Evolutionary conservation across 208 protist genomes (phyloP).

Genomic region (Acanthamoeba culbertsoni): DNA sequence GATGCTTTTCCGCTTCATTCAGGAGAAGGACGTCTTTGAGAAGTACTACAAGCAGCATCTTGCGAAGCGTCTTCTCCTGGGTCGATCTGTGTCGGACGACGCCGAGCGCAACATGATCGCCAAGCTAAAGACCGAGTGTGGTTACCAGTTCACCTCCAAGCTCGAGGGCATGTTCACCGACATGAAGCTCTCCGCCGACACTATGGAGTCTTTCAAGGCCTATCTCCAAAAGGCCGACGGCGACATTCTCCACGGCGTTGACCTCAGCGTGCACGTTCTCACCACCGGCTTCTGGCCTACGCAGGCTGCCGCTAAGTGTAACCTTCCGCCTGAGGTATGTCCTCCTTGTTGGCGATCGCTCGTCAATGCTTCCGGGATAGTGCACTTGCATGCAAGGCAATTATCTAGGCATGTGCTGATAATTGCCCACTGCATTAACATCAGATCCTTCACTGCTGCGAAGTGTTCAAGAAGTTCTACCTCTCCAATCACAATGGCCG

Average conservation of each 20-base stretch:
- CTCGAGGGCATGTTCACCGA: constrained; percentile 88
- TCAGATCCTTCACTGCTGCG: too few species aligned
- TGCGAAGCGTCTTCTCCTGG: constrained; percentile 82
- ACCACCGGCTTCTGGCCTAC: constrained; percentile 79
- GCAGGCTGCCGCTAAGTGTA: constrained; percentile 75
- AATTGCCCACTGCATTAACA: not conserved
- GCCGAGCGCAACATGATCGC: constrained; percentile 83
- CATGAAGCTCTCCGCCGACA: constrained; percentile 76
- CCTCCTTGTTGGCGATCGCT: too few species aligned
- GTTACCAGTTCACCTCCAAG: constrained; percentile 85
- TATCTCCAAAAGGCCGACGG: constrained; percentile 61
- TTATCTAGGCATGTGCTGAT: not conserved
- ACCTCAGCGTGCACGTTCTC: constrained; percentile 77
- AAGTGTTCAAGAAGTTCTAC: constrained; percentile 66
- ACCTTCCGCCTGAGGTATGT: constrained; percentile 69
- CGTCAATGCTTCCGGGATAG: too few species aligned
- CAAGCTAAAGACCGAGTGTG: constrained; percentile 83
- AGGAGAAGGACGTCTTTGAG: constrained; percentile 90
- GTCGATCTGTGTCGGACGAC: constrained; percentile 79
- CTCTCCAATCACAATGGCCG: constrained; percentile 70
- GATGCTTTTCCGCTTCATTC: constrained; percentile 84
- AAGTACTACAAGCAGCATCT: constrained; percentile 85
- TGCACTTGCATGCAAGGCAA: too few species aligned
- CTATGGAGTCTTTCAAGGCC: constrained; percentile 70
- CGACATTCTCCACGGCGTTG: constrained; percentile 45